phyloP scores from a whole-genome alignment of 148 eudicot species.

The Cornus kousa region DNA sequence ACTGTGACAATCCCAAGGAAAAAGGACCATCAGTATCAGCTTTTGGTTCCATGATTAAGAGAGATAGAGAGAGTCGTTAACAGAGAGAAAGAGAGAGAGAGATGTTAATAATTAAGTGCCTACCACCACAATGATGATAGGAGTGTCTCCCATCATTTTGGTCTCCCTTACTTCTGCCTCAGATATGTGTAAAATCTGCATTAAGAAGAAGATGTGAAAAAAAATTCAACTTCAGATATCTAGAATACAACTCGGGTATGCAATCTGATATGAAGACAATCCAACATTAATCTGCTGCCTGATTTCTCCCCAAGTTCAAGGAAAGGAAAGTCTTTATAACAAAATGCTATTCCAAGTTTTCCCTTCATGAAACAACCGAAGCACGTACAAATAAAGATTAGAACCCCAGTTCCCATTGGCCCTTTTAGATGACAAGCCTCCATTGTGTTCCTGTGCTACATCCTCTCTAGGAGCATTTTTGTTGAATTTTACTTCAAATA shows the following conservation, averaged over 20 bases:
- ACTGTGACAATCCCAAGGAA: slow-evolving; percentile 45
- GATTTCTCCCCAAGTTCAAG: not conserved
- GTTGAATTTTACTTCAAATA: too few relatives aligned
- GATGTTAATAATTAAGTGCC: slow-evolving; percentile 13
- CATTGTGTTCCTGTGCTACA: too few relatives aligned
- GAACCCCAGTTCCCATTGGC: too few relatives aligned
- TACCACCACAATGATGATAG: slow-evolving; percentile 73
- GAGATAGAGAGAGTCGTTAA: not conserved
- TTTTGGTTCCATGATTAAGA: not conserved
- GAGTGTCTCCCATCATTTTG: slow-evolving; percentile 91
- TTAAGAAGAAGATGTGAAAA: not conserved
- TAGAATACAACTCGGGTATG: not conserved
- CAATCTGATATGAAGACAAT: not conserved
- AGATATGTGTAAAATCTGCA: slow-evolving; percentile 85
- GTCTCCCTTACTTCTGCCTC: slow-evolving; percentile 86
- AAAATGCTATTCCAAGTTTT: not conserved
- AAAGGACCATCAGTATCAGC: slow-evolving; percentile 16
- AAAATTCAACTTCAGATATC: not conserved
- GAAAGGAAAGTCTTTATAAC: too few relatives aligned
- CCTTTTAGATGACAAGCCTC: too few relatives aligned
- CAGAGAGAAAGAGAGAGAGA: not conserved
- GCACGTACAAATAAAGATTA: too few relatives aligned
- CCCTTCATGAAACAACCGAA: not conserved
- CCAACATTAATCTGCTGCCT: not conserved
- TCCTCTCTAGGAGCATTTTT: too few relatives aligned